Percentiles rank a stretch among this genome's conserved stretches.
These are phyloP conservation scores for Drosera capensis DNA, from an alignment of 148 eudicot species.

Conservation along the genomic window DNA sequence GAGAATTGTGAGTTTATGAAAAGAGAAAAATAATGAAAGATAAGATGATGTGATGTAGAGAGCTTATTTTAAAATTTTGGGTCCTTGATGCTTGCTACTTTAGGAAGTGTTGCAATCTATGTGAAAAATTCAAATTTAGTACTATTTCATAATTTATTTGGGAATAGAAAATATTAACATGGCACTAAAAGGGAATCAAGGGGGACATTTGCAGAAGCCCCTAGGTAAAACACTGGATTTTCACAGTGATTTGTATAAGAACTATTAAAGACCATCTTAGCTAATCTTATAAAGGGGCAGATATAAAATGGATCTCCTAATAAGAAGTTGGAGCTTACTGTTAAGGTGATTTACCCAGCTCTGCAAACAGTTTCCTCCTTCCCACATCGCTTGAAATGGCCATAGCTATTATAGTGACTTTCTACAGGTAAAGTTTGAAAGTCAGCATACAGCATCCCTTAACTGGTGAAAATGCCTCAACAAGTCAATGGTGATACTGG, in stretches of 20 bases:
- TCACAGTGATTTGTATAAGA: not conserved
- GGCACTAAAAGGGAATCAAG: too few relatives aligned
- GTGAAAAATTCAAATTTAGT: too few relatives aligned
- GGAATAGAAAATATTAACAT: too few relatives aligned
- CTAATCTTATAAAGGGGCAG: not conserved
- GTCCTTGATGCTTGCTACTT: too few relatives aligned
- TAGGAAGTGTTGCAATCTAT: too few relatives aligned
- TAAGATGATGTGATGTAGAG: too few relatives aligned
- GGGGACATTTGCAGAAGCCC: too few relatives aligned
- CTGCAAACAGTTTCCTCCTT: slow-evolving; percentile 76
- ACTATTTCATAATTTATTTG: too few relatives aligned
- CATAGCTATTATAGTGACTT: slow-evolving; percentile 73
- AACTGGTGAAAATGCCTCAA: not conserved
- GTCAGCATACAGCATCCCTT: not conserved
- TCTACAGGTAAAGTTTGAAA: slow-evolving; percentile 33
- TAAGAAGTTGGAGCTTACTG: slow-evolving; percentile 34
- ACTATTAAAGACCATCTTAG: not conserved
- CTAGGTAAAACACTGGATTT: too few relatives aligned
- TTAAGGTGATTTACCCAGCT: slow-evolving; percentile 81
- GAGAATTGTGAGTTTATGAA: too few relatives aligned
- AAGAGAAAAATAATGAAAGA: too few relatives aligned
- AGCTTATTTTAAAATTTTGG: too few relatives aligned
- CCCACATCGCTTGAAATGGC: slow-evolving; percentile 63
- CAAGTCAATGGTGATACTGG: not conserved
- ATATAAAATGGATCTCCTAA: not conserved